These are phyloP conservation scores for Talaromyces trachyspermus DNA, from an alignment of 495 filamentous ascomycete species.

Conservation along the genomic window DNA sequence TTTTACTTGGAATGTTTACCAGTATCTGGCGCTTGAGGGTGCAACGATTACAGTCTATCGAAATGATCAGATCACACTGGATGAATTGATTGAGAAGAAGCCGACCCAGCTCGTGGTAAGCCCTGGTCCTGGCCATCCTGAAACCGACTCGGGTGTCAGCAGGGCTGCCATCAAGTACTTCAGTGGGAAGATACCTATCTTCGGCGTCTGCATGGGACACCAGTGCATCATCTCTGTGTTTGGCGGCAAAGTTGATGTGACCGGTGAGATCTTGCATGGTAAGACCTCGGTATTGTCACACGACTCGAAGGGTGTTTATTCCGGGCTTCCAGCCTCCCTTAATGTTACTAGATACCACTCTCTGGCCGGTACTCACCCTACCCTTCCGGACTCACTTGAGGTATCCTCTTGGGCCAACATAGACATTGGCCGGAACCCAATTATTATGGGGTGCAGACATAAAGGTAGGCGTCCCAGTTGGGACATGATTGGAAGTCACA, in stretches of 20 bases:
- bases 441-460: slow-evolving; percentile 97
- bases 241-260: slow-evolving; percentile 84
- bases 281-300: slow-evolving; percentile 90
- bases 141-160: slow-evolving; percentile 84
- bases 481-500: background rate
- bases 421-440: slow-evolving; percentile 55
- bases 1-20: slow-evolving; percentile 98
- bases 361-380: slow-evolving; percentile 84
- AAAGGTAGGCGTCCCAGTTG: slow-evolving; percentile 38
- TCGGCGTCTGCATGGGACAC: slow-evolving; percentile 98
- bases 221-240: slow-evolving; percentile 94
- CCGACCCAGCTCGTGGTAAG: slow-evolving; percentile 94
- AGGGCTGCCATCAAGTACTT: slow-evolving; percentile 86
- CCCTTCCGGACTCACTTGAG: slow-evolving; percentile 79
- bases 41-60: slow-evolving; percentile 81
- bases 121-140: slow-evolving; percentile 88
- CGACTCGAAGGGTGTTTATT: slow-evolving; percentile 82
- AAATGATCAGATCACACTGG: slow-evolving; percentile 83
- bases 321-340: slow-evolving; percentile 64
- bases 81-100: slow-evolving; percentile 70
- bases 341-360: slow-evolving; percentile 95
- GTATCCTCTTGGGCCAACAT: slow-evolving; percentile 82
- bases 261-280: slow-evolving; percentile 93
- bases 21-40: slow-evolving; percentile 91
- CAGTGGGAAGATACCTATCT: slow-evolving; percentile 90